phyloP scores from a whole-genome alignment of 73 alveolate genomes.

The Symbiodinium pilosum region DNA sequence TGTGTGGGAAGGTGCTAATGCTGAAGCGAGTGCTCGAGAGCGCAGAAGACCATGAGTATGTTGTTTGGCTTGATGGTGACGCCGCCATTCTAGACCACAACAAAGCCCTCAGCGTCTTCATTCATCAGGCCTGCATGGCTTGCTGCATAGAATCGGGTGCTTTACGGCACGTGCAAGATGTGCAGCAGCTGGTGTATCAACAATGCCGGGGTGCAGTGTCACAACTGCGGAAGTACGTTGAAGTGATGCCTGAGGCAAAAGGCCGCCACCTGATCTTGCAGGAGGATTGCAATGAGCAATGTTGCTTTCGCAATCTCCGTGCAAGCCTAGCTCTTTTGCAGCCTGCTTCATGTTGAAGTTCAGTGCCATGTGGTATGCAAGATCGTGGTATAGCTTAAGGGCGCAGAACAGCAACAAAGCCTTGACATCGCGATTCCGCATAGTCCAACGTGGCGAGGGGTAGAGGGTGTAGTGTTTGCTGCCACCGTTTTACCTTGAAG shows the following conservation, averaged over 20 bases:
- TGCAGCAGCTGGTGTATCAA: background rate
- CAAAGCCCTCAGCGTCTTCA: conserved; percentile 31
- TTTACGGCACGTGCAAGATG: background rate
- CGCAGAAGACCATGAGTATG: background rate
- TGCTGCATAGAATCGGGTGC: background rate
- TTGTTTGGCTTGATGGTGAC: conserved; percentile 76
- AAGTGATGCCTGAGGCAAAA: background rate
- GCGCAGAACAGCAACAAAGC: too few species aligned
- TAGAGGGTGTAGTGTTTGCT: background rate
- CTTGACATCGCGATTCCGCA: too few species aligned
- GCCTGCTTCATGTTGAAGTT: too few species aligned
- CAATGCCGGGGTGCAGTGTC: too few species aligned
- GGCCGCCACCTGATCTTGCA: conserved; percentile 72
- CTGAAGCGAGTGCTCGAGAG: conserved; percentile 24
- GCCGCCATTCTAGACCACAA: conserved; percentile 47
- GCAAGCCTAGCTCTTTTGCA: too few species aligned
- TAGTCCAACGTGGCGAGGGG: background rate
- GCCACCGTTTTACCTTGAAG: background rate
- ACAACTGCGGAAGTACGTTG: too few species aligned
- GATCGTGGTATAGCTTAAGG: too few species aligned
- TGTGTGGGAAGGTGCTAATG: conserved; percentile 28
- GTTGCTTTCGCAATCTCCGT: too few species aligned
- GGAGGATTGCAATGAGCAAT: too few species aligned
- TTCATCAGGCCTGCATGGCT: background rate
- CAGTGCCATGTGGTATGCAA: too few species aligned